A percentile compares a stretch with the other conserved stretches of the same genome.
Evolutionary conservation across 2,329 filamentous ascomycete genomes (phyloP).

Genomic region (Fusarium sp.): DNA sequence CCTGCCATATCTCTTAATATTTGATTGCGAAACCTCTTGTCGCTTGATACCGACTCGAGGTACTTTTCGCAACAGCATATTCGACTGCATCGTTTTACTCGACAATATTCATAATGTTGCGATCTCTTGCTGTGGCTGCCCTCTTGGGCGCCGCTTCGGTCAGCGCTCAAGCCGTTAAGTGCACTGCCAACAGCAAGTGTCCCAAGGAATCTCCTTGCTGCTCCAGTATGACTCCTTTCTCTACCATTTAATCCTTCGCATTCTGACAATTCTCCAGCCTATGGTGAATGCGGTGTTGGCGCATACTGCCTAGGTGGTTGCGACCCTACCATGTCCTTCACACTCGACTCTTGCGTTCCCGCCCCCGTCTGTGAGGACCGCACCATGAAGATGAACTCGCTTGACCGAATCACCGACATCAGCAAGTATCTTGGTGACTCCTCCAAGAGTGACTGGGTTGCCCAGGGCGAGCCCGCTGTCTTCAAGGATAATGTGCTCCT

Average conservation of each 20-base stretch:
- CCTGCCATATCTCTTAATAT: constrained; percentile 23
- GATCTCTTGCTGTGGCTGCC: constrained; percentile 46
- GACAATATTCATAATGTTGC: constrained; percentile 47
- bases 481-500: constrained; percentile 80
- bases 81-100: constrained; percentile 9
- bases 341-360: constrained; percentile 86
- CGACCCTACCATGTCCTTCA: constrained; percentile 86
- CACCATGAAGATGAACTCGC: constrained; percentile 78
- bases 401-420: constrained; percentile 77
- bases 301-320: constrained; percentile 97
- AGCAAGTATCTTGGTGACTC: constrained; percentile 89
- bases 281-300: constrained; percentile 91
- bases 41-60: constrained; percentile 18
- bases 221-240: constrained; percentile 69
- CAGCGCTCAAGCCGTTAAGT: constrained; percentile 50
- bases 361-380: constrained; percentile 83
- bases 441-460: constrained; percentile 85
- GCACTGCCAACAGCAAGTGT: constrained; percentile 69
- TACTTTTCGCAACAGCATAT: constrained; percentile 12
- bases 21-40: not conserved
- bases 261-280: constrained; percentile 68
- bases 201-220: constrained; percentile 81
- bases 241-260: not conserved
- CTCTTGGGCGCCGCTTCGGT: constrained; percentile 49
- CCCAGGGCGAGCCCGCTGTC: constrained; percentile 78